Conservation (phyloP, 306 rosid genomes). For the Medicago truncatula region DNA sequence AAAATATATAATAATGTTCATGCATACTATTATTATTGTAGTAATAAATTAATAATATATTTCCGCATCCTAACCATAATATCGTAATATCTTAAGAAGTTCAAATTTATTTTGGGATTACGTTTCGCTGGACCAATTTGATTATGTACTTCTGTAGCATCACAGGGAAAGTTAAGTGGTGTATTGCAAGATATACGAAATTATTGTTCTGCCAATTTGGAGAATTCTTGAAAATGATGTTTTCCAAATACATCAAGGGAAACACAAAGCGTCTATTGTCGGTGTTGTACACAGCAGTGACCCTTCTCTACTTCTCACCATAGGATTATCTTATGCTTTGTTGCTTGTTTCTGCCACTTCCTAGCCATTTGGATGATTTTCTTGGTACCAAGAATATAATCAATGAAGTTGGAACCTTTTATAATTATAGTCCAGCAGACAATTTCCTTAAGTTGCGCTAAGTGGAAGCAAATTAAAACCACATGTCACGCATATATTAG, state of each 20-base stretch:
- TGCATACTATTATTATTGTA: too few relatives aligned
- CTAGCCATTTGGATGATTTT: constrained; percentile 36
- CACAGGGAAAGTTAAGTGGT: background rate
- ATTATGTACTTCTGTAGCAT: too few relatives aligned
- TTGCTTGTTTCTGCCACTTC: constrained; percentile 38
- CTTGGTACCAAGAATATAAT: background rate
- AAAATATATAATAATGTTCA: too few relatives aligned
- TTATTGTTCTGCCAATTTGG: too few relatives aligned
- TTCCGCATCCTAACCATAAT: too few relatives aligned
- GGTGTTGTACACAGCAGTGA: constrained; percentile 39
- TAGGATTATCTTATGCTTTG: constrained; percentile 13
- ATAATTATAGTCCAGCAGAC: background rate
- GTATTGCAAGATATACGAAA: too few relatives aligned
- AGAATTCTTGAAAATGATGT: too few relatives aligned
- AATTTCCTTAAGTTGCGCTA: constrained; percentile 20
- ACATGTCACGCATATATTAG: too few relatives aligned
- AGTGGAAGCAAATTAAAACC: background rate
- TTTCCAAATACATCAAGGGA: constrained; percentile 40
- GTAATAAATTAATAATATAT: too few relatives aligned
- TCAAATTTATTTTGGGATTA: too few relatives aligned
- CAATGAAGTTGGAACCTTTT: constrained; percentile 18
- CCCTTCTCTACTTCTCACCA: constrained; percentile 43
- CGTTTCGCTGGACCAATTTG: too few relatives aligned
- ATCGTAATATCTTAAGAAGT: too few relatives aligned
- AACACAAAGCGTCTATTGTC: constrained; percentile 44